These are phyloP conservation scores for Crithidia thermophila DNA, from an alignment of 208 protist species.

Conservation along the genomic window DNA sequence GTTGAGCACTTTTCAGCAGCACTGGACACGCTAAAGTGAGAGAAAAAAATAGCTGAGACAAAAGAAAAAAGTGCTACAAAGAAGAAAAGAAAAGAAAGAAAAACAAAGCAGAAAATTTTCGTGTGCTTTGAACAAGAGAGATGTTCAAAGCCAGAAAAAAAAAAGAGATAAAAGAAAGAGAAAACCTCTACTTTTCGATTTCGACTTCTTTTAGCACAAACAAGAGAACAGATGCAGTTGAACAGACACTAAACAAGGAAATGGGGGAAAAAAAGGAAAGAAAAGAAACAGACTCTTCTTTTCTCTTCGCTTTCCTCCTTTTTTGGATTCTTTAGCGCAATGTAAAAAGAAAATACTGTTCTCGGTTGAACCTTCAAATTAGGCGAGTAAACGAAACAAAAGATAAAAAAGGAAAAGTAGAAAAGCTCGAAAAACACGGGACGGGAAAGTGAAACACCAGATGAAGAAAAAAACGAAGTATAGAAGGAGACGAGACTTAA, in stretches of 20 bases:
- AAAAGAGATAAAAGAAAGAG: background rate
- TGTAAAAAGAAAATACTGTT: background rate
- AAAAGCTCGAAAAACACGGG: no score
- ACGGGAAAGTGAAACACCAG: no score
- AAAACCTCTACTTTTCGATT: background rate
- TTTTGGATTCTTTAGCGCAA: background rate
- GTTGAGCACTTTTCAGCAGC: no score
- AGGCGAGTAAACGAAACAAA: background rate
- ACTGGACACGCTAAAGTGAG: no score
- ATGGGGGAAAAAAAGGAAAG: slow-evolving; percentile 14
- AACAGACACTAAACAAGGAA: background rate
- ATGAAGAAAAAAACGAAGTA: no score
- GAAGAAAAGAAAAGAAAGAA: slow-evolving; percentile 2
- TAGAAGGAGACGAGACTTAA: no score
- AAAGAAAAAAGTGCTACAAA: slow-evolving; percentile 1
- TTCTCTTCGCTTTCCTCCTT: background rate
- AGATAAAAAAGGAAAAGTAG: background rate
- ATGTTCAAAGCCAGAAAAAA: slow-evolving; percentile 5
- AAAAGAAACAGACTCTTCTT: background rate
- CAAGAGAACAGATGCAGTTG: background rate
- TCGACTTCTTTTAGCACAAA: background rate
- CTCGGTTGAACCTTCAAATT: background rate
- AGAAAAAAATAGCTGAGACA: background rate
- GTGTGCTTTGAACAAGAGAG: background rate
- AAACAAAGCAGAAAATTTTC: background rate